These are phyloP conservation scores for Salinomyces thailandicus DNA, from an alignment of 2,329 filamentous ascomycete species.

Conservation along the genomic window DNA sequence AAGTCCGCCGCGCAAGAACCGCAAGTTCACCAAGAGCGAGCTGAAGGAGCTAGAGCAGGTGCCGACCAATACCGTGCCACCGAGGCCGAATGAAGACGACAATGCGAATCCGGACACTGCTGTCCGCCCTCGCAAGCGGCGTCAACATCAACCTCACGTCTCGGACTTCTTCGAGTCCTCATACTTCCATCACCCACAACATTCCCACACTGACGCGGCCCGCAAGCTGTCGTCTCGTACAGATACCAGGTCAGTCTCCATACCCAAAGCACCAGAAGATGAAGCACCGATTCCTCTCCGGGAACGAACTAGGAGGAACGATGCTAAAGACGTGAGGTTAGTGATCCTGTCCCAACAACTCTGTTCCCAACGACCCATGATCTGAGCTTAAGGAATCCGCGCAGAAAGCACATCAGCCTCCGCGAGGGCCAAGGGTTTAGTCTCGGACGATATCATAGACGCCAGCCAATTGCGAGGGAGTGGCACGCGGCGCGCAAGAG, in stretches of 20 bases:
- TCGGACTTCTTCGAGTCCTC: slow-evolving; percentile 10
- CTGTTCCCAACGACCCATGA: slow-evolving; percentile 7
- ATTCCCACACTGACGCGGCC: not conserved
- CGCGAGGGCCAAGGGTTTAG: slow-evolving; percentile 30
- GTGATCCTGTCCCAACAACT: slow-evolving; percentile 4
- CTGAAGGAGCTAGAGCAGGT: slow-evolving; percentile 6
- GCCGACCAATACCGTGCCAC: not conserved
- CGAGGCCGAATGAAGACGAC: not conserved
- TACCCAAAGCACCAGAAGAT: not conserved
- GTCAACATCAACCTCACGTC: slow-evolving; percentile 7
- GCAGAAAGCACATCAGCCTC: slow-evolving; percentile 25
- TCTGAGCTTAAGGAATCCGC: slow-evolving; percentile 23
- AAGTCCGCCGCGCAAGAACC: not conserved
- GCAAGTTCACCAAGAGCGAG: not conserved
- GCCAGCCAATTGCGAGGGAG: slow-evolving; percentile 59
- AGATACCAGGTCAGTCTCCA: slow-evolving; percentile 10
- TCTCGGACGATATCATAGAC: slow-evolving; percentile 39
- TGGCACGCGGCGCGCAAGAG: slow-evolving; percentile 59
- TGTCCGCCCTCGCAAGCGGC: not conserved
- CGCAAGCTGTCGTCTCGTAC: slow-evolving; percentile 7
- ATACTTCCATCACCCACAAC: not conserved
- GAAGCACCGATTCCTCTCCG: slow-evolving; percentile 1
- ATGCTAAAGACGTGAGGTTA: slow-evolving; percentile 7
- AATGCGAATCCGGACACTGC: not conserved
- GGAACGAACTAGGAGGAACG: not conserved